Base-by-base conservation (phyloP, 164 flowering plant species). In the Cinnamomum chago region DNA sequence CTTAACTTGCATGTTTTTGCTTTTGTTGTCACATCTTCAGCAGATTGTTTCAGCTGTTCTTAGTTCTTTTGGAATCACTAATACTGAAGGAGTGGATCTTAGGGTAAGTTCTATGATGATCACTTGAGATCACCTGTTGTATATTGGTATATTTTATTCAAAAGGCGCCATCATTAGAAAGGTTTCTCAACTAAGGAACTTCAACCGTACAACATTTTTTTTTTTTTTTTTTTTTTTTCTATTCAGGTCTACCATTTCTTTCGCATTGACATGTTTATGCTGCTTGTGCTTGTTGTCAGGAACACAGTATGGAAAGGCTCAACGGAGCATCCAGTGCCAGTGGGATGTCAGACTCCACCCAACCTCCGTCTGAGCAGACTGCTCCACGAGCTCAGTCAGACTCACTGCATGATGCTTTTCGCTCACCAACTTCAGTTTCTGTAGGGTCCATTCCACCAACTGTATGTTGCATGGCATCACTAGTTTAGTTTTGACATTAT, bases 1-100 rank as follows among this genome's bases (percentile, higher is more conserved):
- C 72, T 76, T 79, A 14, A 20, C 72, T 52, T 13, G 55, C 30
- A 18, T 68, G 18, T 20, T 40, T 40, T 40, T 40, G 9, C 11
- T 40, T 40, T 68, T 47, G 33, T 68, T 47, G 15, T 12, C 23
- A 12, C 18, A 71, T 27, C 55, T 50, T 50, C 71, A 25, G 47
- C 86, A 95, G 98, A 82, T 93, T 76, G 80, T 95, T 33, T 90
- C 99, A 20, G 90, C 94, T 77, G 88, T 95, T 78, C 89, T 95
- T 15, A 81, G 88, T 73, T 90, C 99, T 70, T 73, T 93, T 78
- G 97, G 97, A 75, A 35, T 88, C n/a, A 18, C 83, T 64, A 79
- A 80, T 74, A 2, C 58, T 30, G 89, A 84, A 76, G 92, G 83
- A 76, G 79, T 76, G 65, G 85, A 83, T 79, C 27, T 65, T 20